A percentile compares a stretch with the other conserved stretches of the same genome.
phyloP scores from a whole-genome alignment of 2,329 filamentous ascomycete genomes.

The Ceratocystis colombiana region DNA sequence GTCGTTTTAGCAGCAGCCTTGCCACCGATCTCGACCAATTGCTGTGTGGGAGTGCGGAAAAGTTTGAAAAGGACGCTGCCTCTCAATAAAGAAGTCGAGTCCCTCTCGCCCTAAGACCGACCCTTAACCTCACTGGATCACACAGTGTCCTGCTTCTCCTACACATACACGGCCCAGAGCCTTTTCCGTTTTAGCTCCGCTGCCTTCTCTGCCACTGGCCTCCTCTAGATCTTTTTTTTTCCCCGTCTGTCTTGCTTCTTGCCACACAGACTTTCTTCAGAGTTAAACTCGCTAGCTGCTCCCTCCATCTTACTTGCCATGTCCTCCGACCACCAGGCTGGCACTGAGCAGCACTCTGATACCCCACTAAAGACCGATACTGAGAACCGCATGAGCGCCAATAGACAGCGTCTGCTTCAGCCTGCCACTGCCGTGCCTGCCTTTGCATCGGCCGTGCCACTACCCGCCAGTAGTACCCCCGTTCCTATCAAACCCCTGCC shows the following conservation, averaged over 20 bases:
- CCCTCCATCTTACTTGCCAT: background rate
- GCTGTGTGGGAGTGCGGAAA: background rate
- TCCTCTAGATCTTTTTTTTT: background rate
- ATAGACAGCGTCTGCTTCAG: background rate
- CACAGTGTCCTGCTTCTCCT: background rate
- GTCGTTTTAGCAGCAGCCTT: background rate
- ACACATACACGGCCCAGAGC: background rate
- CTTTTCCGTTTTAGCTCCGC: background rate
- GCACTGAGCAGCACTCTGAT: background rate
- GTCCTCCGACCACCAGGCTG: constrained; percentile 11
- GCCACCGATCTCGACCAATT: background rate
- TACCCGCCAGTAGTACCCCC: background rate
- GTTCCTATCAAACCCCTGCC: constrained; percentile 32
- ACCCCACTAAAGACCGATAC: background rate
- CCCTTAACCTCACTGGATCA: background rate
- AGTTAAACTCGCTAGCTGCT: background rate
- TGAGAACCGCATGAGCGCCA: background rate
- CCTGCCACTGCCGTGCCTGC: background rate
- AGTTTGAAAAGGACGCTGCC: background rate
- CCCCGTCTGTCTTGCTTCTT: background rate
- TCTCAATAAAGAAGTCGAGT: background rate
- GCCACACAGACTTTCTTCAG: background rate
- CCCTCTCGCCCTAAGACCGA: background rate
- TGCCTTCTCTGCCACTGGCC: background rate
- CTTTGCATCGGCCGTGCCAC: constrained; percentile 5